A percentile compares a stretch with the other conserved stretches of the same genome.
phyloP scores from a whole-genome alignment of 345 rosid genomes.

The Lepidium africanum region DNA sequence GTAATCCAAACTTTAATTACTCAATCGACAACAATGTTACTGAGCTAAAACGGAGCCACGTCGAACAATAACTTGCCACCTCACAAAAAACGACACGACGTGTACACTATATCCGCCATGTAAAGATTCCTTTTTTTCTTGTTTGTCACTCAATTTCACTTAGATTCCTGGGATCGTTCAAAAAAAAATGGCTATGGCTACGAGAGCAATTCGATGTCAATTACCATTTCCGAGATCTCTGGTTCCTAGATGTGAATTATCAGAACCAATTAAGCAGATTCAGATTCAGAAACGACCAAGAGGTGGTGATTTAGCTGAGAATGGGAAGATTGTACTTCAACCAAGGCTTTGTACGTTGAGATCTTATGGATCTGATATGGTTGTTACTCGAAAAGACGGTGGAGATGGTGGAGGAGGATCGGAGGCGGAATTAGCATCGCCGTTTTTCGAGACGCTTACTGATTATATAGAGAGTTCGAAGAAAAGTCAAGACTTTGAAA shows the following conservation, averaged over 20 bases:
- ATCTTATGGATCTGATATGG: conserved; percentile 68
- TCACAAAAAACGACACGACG: conserved; percentile 35
- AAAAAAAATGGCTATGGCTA: conserved; percentile 52
- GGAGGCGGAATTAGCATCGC: conserved; percentile 31
- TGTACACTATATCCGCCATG: conserved; percentile 24
- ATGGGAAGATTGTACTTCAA: conserved; percentile 62
- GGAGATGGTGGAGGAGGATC: conserved; percentile 17
- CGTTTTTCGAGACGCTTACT: conserved; percentile 68
- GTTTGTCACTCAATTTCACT: neutral
- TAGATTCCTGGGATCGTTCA: conserved; percentile 10
- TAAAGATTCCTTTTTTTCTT: neutral
- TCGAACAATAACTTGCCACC: conserved; percentile 22
- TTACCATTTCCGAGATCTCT: conserved; percentile 9
- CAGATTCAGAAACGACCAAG: conserved; percentile 23
- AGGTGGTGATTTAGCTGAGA: conserved; percentile 35
- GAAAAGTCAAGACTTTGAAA: conserved; percentile 87
- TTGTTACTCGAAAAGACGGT: conserved; percentile 37
- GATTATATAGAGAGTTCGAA: conserved; percentile 85
- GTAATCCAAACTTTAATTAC: neutral
- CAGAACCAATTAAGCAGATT: conserved; percentile 33
- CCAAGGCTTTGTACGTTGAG: conserved; percentile 84
- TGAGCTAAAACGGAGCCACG: conserved; percentile 23
- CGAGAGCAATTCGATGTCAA: conserved; percentile 39
- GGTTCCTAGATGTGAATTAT: conserved; percentile 17
- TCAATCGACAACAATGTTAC: conserved; percentile 22